Conservation (phyloP, 129 eudicot species). For the carrot (Daucus carota) region DNA sequence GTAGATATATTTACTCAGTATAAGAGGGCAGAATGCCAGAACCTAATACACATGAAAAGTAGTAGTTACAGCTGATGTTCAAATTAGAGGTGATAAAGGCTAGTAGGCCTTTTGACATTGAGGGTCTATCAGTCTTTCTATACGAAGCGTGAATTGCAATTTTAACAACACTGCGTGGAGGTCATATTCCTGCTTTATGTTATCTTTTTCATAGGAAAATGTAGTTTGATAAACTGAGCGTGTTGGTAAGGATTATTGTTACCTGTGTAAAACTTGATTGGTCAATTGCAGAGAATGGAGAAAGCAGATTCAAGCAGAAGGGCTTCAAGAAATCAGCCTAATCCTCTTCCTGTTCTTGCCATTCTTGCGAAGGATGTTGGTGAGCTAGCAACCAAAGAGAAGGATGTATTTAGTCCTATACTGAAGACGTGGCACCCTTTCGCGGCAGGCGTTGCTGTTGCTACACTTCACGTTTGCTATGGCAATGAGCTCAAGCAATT, state of each 20-base stretch:
- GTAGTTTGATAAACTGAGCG: neutral
- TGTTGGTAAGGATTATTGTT: neutral
- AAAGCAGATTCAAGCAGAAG: conserved; percentile 96
- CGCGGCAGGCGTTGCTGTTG: conserved; percentile 97
- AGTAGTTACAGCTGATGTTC: too few relatives aligned
- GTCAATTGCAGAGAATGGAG: conserved; percentile 72
- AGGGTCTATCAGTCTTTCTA: too few relatives aligned
- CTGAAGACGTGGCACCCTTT: conserved; percentile 94
- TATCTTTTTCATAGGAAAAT: neutral
- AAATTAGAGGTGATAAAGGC: too few relatives aligned
- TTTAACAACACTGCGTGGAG: too few relatives aligned
- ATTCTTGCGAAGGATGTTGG: conserved; percentile 96
- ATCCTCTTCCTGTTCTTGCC: conserved; percentile 86
- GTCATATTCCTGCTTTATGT: neutral
- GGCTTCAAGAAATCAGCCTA: conserved; percentile 90
- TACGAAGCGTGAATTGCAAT: too few relatives aligned
- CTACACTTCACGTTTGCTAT: conserved; percentile 92
- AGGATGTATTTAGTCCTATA: conserved; percentile 68
- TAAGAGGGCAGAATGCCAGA: too few relatives aligned
- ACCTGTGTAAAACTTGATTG: conserved; percentile 3
- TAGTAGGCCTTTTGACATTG: too few relatives aligned
- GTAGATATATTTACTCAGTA: too few relatives aligned
- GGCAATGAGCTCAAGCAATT: conserved; percentile 94
- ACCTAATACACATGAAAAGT: too few relatives aligned
- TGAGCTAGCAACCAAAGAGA: conserved; percentile 83